Percentiles rank a stretch among this genome's conserved stretches.
phyloP scores from a whole-genome alignment of 106 monocot genomes.

The Phalaenopsis aphrodite region DNA sequence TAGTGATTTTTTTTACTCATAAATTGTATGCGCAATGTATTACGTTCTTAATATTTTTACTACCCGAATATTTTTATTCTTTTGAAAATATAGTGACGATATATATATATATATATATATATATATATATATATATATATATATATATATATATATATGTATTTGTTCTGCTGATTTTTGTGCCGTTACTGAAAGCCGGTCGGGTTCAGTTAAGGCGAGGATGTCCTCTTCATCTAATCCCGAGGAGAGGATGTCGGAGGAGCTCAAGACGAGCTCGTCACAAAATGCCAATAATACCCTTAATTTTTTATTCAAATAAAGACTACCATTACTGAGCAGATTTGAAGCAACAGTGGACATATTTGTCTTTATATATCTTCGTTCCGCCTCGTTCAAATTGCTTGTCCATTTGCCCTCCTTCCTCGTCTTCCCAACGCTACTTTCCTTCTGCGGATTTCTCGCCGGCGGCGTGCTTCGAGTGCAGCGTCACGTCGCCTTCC shows the following conservation, averaged over 20 bases:
- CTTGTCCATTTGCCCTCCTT: background rate
- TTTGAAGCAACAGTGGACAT: background rate
- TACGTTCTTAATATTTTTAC: too few relatives aligned
- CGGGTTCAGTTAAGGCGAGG: background rate
- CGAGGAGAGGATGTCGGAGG: background rate
- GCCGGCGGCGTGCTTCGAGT: conserved; percentile 3
- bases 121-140: background rate
- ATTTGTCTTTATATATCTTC: background rate
- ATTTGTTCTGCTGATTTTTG: background rate
- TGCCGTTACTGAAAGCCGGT: background rate
- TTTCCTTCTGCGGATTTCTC: conserved; percentile 1
- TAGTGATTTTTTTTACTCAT: too few relatives aligned
- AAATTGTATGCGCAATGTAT: too few relatives aligned
- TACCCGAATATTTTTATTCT: too few relatives aligned
- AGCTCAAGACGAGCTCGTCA: background rate
- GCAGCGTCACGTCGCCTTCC: background rate
- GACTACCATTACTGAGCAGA: too few relatives aligned
- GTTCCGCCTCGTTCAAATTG: conserved; percentile 8
- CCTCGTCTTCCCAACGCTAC: background rate
- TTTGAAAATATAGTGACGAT: too few relatives aligned
- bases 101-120: too few relatives aligned
- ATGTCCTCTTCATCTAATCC: too few relatives aligned
- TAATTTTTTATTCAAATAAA: background rate
- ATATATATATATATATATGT: background rate
- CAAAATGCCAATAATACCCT: conserved; percentile 4